A percentile compares a stretch with the other conserved stretches of the same genome.
phyloP scores from a whole-genome alignment of 2,329 filamentous ascomycete species.

The Emmonsiellopsis sp. region DNA sequence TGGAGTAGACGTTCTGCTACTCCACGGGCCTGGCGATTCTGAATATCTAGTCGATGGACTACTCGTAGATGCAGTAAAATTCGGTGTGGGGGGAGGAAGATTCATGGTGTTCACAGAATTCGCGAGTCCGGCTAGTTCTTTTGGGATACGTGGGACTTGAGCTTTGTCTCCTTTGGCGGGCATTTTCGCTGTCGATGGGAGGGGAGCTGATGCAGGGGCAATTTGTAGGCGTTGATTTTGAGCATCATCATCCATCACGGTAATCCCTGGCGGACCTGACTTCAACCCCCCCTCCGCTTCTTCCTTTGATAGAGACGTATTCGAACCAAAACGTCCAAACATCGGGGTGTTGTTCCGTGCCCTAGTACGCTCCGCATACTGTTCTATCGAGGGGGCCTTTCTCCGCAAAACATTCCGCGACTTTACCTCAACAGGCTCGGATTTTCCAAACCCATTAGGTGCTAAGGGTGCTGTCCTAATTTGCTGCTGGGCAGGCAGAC shows the following conservation, averaged over 20 bases:
- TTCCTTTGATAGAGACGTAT: slow-evolving; percentile 7
- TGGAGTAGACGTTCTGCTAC: slow-evolving; percentile 39
- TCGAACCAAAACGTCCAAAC: not conserved
- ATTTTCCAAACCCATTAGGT: slow-evolving; percentile 4
- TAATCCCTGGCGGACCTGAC: not conserved
- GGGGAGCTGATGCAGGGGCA: slow-evolving; percentile 8
- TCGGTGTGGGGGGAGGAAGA: slow-evolving; percentile 30
- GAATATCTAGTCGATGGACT: slow-evolving; percentile 40
- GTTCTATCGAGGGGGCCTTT: slow-evolving; percentile 33
- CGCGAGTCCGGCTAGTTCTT: slow-evolving; percentile 29
- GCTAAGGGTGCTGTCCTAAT: not conserved
- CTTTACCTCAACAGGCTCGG: slow-evolving; percentile 16
- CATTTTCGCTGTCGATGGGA: slow-evolving; percentile 11
- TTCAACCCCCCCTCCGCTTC: not conserved
- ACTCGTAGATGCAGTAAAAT: slow-evolving; percentile 28
- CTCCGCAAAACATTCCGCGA: slow-evolving; percentile 33
- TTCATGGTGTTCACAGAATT: slow-evolving; percentile 27
- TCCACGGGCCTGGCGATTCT: slow-evolving; percentile 38
- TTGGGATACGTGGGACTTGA: slow-evolving; percentile 20
- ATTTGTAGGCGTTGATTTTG: slow-evolving; percentile 6
- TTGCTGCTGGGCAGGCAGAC: not conserved
- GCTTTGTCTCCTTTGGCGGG: slow-evolving; percentile 11
- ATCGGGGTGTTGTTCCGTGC: not conserved
- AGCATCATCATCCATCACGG: not conserved
- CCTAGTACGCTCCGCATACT: slow-evolving; percentile 15